A percentile compares a stretch with the other conserved stretches of the same genome.
Conservation (phyloP, 176 grass and related monocot genomes). For the Carex kokanica region DNA sequence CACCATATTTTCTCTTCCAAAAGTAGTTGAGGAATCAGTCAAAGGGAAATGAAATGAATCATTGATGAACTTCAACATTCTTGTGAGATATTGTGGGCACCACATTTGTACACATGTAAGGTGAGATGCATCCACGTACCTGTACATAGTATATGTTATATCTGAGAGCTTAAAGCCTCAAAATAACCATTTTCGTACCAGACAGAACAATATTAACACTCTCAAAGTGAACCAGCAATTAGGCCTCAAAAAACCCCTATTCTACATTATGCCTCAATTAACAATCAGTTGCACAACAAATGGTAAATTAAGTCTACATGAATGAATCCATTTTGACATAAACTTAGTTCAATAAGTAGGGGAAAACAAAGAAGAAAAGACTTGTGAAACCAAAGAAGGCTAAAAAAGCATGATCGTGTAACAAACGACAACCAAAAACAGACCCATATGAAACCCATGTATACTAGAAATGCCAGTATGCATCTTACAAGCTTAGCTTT, state of each 20-base stretch:
- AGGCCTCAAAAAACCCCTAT: neutral
- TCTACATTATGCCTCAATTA: neutral
- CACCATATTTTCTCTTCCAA: neutral
- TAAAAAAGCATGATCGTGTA: neutral
- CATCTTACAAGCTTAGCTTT: neutral
- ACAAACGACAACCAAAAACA: neutral
- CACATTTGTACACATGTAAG: constrained; percentile 81
- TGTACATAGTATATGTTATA: constrained; percentile 22
- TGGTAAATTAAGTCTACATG: neutral
- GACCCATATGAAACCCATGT: neutral
- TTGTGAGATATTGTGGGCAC: constrained; percentile 57
- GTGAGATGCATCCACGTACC: constrained; percentile 66
- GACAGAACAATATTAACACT: neutral
- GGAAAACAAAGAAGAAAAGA: neutral
- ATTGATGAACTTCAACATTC: constrained; percentile 20
- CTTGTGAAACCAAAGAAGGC: neutral
- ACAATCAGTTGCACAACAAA: neutral
- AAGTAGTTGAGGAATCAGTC: neutral
- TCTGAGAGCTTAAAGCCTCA: neutral
- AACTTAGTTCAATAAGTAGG: neutral
- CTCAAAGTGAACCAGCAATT: neutral
- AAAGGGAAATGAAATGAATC: neutral
- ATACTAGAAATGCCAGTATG: neutral
- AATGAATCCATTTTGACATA: neutral
- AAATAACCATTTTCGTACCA: neutral